These are phyloP conservation scores for Solanum tarapatanum DNA, from an alignment of 257 asterid genomes.

Conservation along the genomic window DNA sequence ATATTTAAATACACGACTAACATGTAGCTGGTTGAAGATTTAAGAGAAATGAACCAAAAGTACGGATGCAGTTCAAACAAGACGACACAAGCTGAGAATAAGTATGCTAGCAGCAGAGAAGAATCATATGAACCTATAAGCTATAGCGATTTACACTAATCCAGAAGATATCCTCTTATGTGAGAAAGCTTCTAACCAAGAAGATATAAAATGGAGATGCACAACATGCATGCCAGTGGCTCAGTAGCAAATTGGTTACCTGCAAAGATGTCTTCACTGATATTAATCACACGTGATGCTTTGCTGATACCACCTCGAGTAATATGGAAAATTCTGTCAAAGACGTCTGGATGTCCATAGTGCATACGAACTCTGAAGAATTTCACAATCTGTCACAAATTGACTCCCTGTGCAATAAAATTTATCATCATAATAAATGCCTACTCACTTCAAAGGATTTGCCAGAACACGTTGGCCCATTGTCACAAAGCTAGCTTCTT, in stretches of 20 bases:
- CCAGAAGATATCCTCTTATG: background rate
- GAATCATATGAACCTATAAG: background rate
- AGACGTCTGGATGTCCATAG: constrained; percentile 98
- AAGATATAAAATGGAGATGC: background rate
- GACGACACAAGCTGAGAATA: background rate
- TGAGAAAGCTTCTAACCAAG: background rate
- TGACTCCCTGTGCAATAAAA: constrained; percentile 4
- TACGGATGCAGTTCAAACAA: background rate
- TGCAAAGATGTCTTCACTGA: constrained; percentile 90
- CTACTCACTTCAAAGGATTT: constrained; percentile 82
- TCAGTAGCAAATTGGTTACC: constrained; percentile 29
- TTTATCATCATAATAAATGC: constrained; percentile 3
- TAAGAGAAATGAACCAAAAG: background rate
- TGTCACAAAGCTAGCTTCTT: constrained; percentile 95
- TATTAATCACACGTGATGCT: constrained; percentile 91
- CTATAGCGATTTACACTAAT: background rate
- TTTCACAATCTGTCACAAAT: constrained; percentile 7
- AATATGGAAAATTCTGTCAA: constrained; percentile 91
- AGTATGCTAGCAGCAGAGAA: background rate
- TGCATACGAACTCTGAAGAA: constrained; percentile 92
- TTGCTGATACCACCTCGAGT: constrained; percentile 99
- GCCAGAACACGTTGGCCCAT: constrained; percentile 98
- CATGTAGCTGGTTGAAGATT: background rate
- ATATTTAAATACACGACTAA: background rate
- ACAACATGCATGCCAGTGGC: background rate